Evolutionary conservation across 768 basidiomycete genomes (phyloP).

Genomic region (Kwoniella mangroviensis): DNA sequence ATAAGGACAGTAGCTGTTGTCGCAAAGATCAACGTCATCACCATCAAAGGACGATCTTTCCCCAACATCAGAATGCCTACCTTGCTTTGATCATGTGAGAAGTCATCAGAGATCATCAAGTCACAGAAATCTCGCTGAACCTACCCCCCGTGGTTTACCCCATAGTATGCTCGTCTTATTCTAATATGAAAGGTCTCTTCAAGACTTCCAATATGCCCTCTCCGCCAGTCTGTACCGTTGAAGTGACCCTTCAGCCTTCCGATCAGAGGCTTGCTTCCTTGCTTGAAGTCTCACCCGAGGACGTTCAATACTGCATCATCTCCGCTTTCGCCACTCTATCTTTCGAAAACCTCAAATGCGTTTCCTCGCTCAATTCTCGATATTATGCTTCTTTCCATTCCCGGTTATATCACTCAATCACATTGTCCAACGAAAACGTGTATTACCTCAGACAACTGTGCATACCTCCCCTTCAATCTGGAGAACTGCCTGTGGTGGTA

Average conservation of each 20-base stretch:
- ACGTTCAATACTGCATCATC: not conserved
- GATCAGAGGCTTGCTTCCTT: not conserved
- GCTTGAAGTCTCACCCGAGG: not conserved
- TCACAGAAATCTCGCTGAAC: too few species aligned
- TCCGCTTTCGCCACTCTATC: constrained; percentile 8
- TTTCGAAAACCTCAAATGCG: constrained; percentile 1
- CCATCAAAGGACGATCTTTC: not conserved
- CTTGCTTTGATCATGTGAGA: not conserved
- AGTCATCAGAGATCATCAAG: too few species aligned
- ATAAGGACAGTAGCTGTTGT: too few species aligned
- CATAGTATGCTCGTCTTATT: too few species aligned
- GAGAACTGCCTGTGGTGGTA: too few species aligned
- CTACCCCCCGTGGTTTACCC: too few species aligned
- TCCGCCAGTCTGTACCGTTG: not conserved
- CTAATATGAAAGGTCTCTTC: too few species aligned
- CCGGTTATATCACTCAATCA: not conserved
- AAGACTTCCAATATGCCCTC: too few species aligned
- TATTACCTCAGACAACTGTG: not conserved
- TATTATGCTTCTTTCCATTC: not conserved
- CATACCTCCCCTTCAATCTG: too few species aligned
- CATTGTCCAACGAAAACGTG: not conserved
- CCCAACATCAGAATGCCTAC: not conserved
- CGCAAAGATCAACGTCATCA: not conserved
- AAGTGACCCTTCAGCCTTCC: not conserved
- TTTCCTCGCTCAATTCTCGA: not conserved